A percentile compares a stretch with the other conserved stretches of the same genome.
These are phyloP conservation scores for Dacryopinax primogenitus DNA, from an alignment of 768 basidiomycete genomes.

Conservation along the genomic window DNA sequence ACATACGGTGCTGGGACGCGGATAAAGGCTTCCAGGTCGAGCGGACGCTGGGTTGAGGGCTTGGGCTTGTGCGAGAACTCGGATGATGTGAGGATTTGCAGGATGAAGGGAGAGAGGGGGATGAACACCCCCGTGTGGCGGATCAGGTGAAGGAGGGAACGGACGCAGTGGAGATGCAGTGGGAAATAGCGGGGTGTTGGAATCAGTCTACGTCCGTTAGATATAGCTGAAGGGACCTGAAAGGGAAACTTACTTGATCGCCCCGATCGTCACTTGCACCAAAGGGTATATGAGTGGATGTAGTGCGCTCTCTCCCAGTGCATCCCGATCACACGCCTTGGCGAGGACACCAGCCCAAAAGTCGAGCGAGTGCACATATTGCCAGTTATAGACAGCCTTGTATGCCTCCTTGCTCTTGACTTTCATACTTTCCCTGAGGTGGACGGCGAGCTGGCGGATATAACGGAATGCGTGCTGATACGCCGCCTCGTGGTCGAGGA, in stretches of 20 bases:
- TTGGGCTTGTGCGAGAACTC: constrained; percentile 60
- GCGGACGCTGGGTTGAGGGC: constrained; percentile 69
- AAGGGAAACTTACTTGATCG: constrained; percentile 57
- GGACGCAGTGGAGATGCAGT: constrained; percentile 82
- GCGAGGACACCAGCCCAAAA: constrained; percentile 89
- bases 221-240: neutral
- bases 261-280: constrained; percentile 85
- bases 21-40: constrained; percentile 79
- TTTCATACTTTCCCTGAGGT: constrained; percentile 84
- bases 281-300: constrained; percentile 87
- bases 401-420: constrained; percentile 82
- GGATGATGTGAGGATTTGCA: constrained; percentile 70
- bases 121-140: constrained; percentile 75
- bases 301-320: constrained; percentile 59
- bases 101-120: constrained; percentile 72
- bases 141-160: constrained; percentile 75
- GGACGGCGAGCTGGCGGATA: constrained; percentile 88
- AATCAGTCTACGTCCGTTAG: constrained; percentile 47
- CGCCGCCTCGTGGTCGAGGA: constrained; percentile 52
- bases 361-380: constrained; percentile 88
- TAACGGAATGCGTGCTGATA: constrained; percentile 96
- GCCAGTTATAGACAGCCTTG: constrained; percentile 97
- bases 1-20: constrained; percentile 79
- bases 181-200: constrained; percentile 87
- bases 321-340: constrained; percentile 56